A percentile compares a stretch with the other conserved stretches of the same genome.
These are phyloP conservation scores for Primulina eburnea DNA, from an alignment of 257 asterid species.

Conservation along the genomic window DNA sequence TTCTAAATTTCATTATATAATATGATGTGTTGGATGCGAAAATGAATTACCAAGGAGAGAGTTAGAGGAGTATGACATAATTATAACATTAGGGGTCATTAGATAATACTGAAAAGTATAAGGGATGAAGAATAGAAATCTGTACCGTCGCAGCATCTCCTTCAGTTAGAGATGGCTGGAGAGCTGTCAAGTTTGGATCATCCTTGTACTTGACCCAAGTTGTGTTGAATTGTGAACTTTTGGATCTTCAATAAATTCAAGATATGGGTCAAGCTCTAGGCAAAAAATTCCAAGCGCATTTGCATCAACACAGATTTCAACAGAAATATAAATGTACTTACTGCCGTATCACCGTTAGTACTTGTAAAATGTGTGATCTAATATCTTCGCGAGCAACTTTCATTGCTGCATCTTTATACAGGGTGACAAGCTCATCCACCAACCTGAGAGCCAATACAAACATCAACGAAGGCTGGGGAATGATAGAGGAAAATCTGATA, in stretches of 20 bases:
- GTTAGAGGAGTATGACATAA: neutral
- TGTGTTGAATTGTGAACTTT: constrained; percentile 53
- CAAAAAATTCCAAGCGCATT: neutral
- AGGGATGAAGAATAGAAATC: constrained; percentile 15
- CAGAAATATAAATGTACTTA: constrained; percentile 34
- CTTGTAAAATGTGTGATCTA: constrained; percentile 56
- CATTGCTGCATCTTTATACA: constrained; percentile 79
- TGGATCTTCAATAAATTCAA: constrained; percentile 41
- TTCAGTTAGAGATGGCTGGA: constrained; percentile 31
- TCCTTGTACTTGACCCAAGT: constrained; percentile 70
- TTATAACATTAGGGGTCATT: neutral
- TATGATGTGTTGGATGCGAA: too few relatives aligned
- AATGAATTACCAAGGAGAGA: neutral
- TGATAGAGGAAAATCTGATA: neutral
- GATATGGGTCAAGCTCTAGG: neutral
- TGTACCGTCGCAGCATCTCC: constrained; percentile 32
- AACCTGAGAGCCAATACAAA: constrained; percentile 47
- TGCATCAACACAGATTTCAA: neutral
- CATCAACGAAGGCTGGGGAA: constrained; percentile 10
- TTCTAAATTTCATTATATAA: too few relatives aligned
- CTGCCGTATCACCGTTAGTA: constrained; percentile 55
- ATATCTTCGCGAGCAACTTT: constrained; percentile 68
- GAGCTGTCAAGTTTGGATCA: constrained; percentile 63
- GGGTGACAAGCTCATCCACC: constrained; percentile 75
- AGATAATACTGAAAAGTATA: neutral